Conservation (phyloP, 805 yeast genomes). For the Vanderwaltozyma verrucispora region DNA sequence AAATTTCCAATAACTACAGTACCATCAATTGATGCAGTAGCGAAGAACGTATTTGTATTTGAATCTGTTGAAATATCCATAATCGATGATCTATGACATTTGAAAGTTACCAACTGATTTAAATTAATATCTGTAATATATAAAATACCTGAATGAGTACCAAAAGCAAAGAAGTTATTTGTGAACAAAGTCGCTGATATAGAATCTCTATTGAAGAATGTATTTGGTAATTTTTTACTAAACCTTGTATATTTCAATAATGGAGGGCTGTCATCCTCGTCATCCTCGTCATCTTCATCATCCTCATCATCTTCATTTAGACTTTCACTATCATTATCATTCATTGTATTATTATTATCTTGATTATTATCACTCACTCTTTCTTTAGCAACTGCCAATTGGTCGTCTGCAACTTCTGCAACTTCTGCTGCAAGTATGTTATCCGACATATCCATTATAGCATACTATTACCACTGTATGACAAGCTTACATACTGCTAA, state of each 20-base stretch:
- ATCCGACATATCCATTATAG: too few species aligned
- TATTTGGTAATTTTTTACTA: constrained; percentile 50
- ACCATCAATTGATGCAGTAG: constrained; percentile 91
- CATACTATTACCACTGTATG: too few species aligned
- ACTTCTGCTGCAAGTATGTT: too few species aligned
- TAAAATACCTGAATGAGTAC: constrained; percentile 80
- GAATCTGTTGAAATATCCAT: constrained; percentile 46
- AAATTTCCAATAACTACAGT: constrained; percentile 70
- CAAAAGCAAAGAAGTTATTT: constrained; percentile 60
- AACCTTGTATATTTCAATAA: constrained; percentile 64
- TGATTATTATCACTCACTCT: too few species aligned
- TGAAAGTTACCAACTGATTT: constrained; percentile 54
- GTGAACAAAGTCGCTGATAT: constrained; percentile 59
- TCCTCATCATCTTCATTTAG: constrained; percentile 23
- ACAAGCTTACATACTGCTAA: too few species aligned
- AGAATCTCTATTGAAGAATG: constrained; percentile 66
- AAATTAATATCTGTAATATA: constrained; percentile 51
- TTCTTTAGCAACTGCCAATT: too few species aligned
- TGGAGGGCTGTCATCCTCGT: constrained; percentile 56
- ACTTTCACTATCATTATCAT: constrained; percentile 7
- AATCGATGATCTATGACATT: constrained; percentile 81
- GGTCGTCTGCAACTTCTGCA: too few species aligned
- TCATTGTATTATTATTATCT: too few species aligned
- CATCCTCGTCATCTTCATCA: constrained; percentile 32
- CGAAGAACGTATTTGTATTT: constrained; percentile 58